Evolutionary conservation across 129 eudicot genomes (phyloP).

Genomic region (Sambucus nigra): DNA sequence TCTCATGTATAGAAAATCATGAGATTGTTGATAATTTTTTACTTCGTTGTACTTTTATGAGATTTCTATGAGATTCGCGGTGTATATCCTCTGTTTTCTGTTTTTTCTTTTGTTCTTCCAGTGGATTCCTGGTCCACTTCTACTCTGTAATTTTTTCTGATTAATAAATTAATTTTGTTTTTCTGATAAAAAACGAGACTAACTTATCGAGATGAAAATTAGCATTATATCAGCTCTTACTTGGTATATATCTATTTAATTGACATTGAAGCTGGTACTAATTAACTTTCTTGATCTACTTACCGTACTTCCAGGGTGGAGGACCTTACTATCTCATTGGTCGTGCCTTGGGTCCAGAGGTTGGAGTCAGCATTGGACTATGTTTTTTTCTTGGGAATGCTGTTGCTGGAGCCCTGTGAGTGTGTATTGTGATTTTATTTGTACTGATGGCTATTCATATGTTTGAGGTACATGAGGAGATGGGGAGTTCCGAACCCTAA

Average conservation of each 20-base stretch:
- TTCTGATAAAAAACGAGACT: too few species aligned
- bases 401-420: conserved; percentile 97
- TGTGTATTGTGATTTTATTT: conserved; percentile 10
- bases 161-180: too few species aligned
- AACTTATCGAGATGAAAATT: too few species aligned
- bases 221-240: too few species aligned
- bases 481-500: neutral
- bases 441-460: neutral
- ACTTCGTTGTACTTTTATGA: too few species aligned
- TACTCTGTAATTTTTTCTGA: too few species aligned
- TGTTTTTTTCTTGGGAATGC: conserved; percentile 99
- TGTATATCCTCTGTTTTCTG: too few species aligned
- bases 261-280: neutral
- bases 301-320: conserved; percentile 53
- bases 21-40: too few species aligned
- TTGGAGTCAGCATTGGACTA: conserved; percentile 99
- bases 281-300: neutral
- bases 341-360: conserved; percentile 99
- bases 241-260: neutral
- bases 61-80: too few species aligned
- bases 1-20: too few species aligned
- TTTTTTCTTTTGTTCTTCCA: too few species aligned
- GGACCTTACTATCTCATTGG: conserved; percentile 99
- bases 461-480: neutral
- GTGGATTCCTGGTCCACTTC: too few species aligned